Percentiles rank a stretch among this genome's conserved stretches.
These are phyloP conservation scores for Leishmania guyanensis DNA, from an alignment of 208 protist species.

Conservation along the genomic window DNA sequence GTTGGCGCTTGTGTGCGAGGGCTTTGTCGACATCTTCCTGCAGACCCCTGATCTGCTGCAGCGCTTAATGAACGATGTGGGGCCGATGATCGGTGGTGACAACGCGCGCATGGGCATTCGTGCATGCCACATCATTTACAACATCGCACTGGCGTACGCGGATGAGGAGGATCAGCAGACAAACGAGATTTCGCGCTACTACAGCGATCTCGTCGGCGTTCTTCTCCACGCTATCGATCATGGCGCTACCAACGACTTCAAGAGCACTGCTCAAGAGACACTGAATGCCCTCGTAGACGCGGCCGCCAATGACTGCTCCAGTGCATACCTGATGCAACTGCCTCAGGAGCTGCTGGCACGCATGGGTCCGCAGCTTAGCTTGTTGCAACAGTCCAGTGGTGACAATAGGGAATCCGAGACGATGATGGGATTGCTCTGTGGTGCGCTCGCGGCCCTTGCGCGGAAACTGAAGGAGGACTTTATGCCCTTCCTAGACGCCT, in stretches of 20 bases:
- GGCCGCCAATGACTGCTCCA: slow-evolving; percentile 66
- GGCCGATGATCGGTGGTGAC: slow-evolving; percentile 59
- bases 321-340: slow-evolving; percentile 60
- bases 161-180: slow-evolving; percentile 66
- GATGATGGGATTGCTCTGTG: slow-evolving; percentile 89
- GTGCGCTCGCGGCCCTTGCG: slow-evolving; percentile 72
- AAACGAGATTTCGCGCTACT: slow-evolving; percentile 91
- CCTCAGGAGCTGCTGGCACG: slow-evolving; percentile 78
- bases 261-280: slow-evolving; percentile 92
- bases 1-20: slow-evolving; percentile 93
- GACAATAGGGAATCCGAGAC: slow-evolving; percentile 52
- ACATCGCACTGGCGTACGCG: slow-evolving; percentile 91
- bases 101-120: slow-evolving; percentile 84
- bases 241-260: slow-evolving; percentile 70
- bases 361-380: slow-evolving; percentile 41
- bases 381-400: slow-evolving; percentile 27
- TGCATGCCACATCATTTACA: slow-evolving; percentile 94
- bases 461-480: slow-evolving; percentile 69
- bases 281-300: slow-evolving; percentile 93
- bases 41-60: slow-evolving; percentile 53
- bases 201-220: slow-evolving; percentile 63
- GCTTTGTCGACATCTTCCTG: slow-evolving; percentile 84
- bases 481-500: slow-evolving; percentile 40
- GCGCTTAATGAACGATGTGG: slow-evolving; percentile 72
- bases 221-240: slow-evolving; percentile 81